Conservation (phyloP, 495 filamentous ascomycete genomes). For the Neurospora sp. region DNA sequence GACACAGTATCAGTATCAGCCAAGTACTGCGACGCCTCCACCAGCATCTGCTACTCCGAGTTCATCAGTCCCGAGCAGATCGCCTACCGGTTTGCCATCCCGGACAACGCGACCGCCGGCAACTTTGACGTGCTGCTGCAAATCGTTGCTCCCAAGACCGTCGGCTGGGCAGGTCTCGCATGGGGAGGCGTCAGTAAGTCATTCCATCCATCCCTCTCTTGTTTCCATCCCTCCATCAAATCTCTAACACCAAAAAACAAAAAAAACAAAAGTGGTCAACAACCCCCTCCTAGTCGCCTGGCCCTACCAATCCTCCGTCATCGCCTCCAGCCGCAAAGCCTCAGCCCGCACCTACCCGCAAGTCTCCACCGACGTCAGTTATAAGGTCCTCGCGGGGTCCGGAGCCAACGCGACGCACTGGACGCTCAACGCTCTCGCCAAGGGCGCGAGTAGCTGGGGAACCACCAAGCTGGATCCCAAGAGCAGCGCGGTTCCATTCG, state of each 20-base stretch:
- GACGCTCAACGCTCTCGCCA: slow-evolving; percentile 25
- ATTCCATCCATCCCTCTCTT: too few species aligned
- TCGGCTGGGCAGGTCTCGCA: slow-evolving; percentile 29
- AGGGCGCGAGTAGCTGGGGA: slow-evolving; percentile 26
- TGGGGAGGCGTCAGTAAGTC: slow-evolving; percentile 23
- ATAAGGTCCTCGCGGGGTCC: slow-evolving; percentile 18
- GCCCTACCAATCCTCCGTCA: slow-evolving; percentile 18
- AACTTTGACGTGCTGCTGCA: slow-evolving; percentile 27
- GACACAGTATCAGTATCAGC: background rate
- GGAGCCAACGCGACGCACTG: slow-evolving; percentile 27
- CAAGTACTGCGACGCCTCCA: slow-evolving; percentile 24
- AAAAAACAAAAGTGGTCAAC: slow-evolving; percentile 19
- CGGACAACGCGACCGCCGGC: slow-evolving; percentile 22
- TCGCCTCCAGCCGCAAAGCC: slow-evolving; percentile 23
- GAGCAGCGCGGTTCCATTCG: slow-evolving; percentile 27
- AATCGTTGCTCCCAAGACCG: slow-evolving; percentile 26
- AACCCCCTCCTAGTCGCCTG: slow-evolving; percentile 30
- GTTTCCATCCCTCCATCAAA: background rate
- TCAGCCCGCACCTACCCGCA: slow-evolving; percentile 18
- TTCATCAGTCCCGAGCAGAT: slow-evolving; percentile 20
- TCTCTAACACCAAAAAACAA: background rate
- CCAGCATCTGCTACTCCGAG: slow-evolving; percentile 29
- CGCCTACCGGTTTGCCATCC: slow-evolving; percentile 29
- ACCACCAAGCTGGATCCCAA: slow-evolving; percentile 27
- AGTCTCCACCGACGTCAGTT: slow-evolving; percentile 13